phyloP scores from a whole-genome alignment of 345 rosid species.

The Euphorbia peplus region DNA sequence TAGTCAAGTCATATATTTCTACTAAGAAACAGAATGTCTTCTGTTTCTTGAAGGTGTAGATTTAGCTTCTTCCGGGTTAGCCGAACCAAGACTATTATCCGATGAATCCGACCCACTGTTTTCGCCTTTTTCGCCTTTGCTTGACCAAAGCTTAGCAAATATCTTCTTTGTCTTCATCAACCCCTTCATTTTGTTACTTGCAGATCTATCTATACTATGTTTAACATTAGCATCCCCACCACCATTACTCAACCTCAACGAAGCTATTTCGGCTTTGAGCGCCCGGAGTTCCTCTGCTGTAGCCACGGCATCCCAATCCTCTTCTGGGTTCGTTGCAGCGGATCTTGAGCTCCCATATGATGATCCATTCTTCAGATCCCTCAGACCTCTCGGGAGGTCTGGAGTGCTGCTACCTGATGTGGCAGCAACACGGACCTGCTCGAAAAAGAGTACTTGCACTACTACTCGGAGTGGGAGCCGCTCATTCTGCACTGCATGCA shows the following conservation, averaged over 20 bases:
- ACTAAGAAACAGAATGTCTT: slow-evolving; percentile 70
- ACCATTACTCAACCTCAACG: slow-evolving; percentile 44
- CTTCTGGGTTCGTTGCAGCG: slow-evolving; percentile 58
- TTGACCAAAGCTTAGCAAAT: slow-evolving; percentile 50
- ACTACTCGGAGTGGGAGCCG: slow-evolving; percentile 75
- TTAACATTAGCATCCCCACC: slow-evolving; percentile 40
- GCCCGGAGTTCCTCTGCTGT: slow-evolving; percentile 72
- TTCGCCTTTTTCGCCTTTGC: slow-evolving; percentile 55
- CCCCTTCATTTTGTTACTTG: slow-evolving; percentile 56
- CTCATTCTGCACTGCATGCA: slow-evolving; percentile 86
- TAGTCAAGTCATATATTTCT: slow-evolving; percentile 14
- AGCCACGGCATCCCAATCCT: slow-evolving; percentile 80
- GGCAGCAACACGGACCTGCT: slow-evolving; percentile 67
- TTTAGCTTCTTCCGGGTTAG: slow-evolving; percentile 49
- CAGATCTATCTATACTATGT: slow-evolving; percentile 35
- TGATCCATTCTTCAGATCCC: slow-evolving; percentile 53
- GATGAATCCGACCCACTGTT: slow-evolving; percentile 79
- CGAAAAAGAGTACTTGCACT: slow-evolving; percentile 79
- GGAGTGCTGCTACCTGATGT: slow-evolving; percentile 86
- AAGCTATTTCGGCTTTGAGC: slow-evolving; percentile 59
- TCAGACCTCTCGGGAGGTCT: slow-evolving; percentile 51
- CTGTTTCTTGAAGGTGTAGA: slow-evolving; percentile 66
- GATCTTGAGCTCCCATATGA: slow-evolving; percentile 68
- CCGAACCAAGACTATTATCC: slow-evolving; percentile 60
- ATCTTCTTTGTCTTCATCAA: slow-evolving; percentile 69